These are phyloP conservation scores for Fusarium sp. DNA, from an alignment of 2,329 filamentous ascomycete genomes.

Conservation along the genomic window DNA sequence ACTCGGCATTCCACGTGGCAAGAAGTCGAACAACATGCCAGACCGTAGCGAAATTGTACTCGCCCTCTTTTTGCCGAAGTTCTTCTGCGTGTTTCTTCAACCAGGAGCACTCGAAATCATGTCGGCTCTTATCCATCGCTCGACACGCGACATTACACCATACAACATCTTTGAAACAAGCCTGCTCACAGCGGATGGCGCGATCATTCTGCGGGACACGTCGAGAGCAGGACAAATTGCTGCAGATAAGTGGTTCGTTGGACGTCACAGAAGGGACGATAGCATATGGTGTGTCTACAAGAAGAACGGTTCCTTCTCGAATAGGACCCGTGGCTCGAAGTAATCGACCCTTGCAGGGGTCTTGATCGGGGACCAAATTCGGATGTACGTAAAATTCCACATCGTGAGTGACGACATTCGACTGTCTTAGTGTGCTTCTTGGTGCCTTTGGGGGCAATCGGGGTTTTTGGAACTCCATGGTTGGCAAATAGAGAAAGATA, in stretches of 20 bases:
- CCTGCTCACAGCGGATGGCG: conserved; percentile 25
- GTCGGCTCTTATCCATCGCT: conserved; percentile 30
- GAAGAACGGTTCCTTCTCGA: conserved; percentile 40
- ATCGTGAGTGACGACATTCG: conserved; percentile 26
- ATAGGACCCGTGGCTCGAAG: conserved; percentile 37
- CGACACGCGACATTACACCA: conserved; percentile 42
- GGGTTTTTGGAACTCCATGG: conserved; percentile 33
- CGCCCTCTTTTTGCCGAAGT: conserved; percentile 29
- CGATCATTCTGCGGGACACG: conserved; percentile 21
- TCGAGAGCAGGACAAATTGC: conserved; percentile 40
- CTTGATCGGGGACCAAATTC: conserved; percentile 34
- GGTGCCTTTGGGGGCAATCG: conserved; percentile 18
- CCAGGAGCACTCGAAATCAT: conserved; percentile 43
- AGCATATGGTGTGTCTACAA: conserved; percentile 43
- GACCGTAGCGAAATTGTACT: conserved; percentile 43
- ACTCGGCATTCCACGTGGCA: conserved; percentile 38
- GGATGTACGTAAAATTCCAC: conserved; percentile 37
- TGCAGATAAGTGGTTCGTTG: conserved; percentile 38
- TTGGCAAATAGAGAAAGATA: neutral
- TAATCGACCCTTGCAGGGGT: conserved; percentile 41
- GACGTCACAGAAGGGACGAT: conserved; percentile 40
- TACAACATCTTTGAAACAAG: conserved; percentile 38
- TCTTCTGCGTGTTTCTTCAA: conserved; percentile 26
- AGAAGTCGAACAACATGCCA: conserved; percentile 45
- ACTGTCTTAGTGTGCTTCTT: conserved; percentile 4